Percentiles rank a stretch among this genome's conserved stretches.
Evolutionary conservation across 2,329 filamentous ascomycete genomes (phyloP).

Genomic region (Hortaea werneckii): DNA sequence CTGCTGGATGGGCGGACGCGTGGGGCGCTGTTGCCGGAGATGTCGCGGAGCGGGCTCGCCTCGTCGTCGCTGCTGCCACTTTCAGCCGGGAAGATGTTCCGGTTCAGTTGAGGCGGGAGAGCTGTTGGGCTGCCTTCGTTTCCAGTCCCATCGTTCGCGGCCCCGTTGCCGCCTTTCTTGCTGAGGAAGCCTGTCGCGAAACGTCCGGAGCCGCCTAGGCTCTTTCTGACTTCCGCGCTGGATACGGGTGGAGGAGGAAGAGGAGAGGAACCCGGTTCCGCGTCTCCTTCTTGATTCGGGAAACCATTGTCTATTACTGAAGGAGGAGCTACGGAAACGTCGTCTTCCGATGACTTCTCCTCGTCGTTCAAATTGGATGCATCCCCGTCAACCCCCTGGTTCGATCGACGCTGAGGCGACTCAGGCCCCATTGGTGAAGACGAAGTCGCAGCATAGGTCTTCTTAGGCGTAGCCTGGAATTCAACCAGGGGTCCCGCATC

Average conservation of each 20-base stretch:
- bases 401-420: no score
- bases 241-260: slow-evolving; percentile 46
- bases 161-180: slow-evolving; percentile 41
- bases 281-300: no score
- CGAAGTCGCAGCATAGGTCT: no score
- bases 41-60: slow-evolving; percentile 37
- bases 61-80: slow-evolving; percentile 41
- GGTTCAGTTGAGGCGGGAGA: slow-evolving; percentile 44
- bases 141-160: slow-evolving; percentile 42
- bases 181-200: slow-evolving; percentile 86
- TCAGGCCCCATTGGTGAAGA: no score
- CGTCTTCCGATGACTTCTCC: no score
- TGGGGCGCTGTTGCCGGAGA: slow-evolving; percentile 32
- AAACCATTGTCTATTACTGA: no score
- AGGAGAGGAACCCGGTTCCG: slow-evolving; percentile 40
- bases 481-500: slow-evolving; percentile 70
- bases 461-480: slow-evolving; percentile 82
- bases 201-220: slow-evolving; percentile 41
- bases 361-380: no score
- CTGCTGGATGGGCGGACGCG: not conserved
- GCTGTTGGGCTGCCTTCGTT: slow-evolving; percentile 49
- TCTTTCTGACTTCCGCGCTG: slow-evolving; percentile 49
- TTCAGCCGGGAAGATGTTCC: slow-evolving; percentile 47
- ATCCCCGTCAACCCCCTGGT: no score
- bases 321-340: no score